Base-by-base conservation (phyloP, 129 eudicot genomes). In the Pseudognaphalium luteoalbum region DNA sequence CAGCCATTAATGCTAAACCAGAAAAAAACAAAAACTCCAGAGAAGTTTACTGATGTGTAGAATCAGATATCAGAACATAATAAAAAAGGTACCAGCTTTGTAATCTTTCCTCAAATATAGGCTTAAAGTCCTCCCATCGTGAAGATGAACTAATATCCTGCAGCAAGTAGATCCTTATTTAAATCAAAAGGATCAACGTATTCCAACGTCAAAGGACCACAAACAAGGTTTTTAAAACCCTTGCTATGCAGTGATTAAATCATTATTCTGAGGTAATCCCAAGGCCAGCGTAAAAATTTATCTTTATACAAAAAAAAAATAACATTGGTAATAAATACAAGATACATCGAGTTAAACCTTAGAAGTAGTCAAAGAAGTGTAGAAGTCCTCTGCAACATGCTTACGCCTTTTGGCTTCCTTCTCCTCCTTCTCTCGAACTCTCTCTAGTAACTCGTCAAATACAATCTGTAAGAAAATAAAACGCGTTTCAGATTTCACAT, bases 371-470 rank as follows among this genome's bases (percentile, higher is more conserved):
- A 94, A 77, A 80, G 85, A 82, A 15, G 67, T 76, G 73, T 87
- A 86, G 30, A 91, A 84, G 63, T 89, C 93, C 30, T 94, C 97
- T 33, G 85, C 88, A 65, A 85, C 86, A 77, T 96, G 98, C 82
- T 89, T 88, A 70, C 93, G 97, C 85, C 74, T 91, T 86, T 91
- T 94, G 56, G 87, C 86, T 86, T 94, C 98, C 78, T 94, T 94
- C 76, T 89, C 98, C 78, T 94, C 98, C 80, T 80, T 91, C 74
- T 86, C 98, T 58, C 82, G 85, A 42, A 78, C 92, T 81, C 83
- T 85, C 83, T 87, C 96, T 76, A 78, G 76, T 59, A 94, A 76
- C 82, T 89, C 98, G 22, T 91, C 97, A 87, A 84, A 89, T 71
- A 89, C 78, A 76, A 87, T 88, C 98, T 94, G 87, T 56, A 80